Conservation (phyloP, 768 basidiomycete species). For the Suillus luteus region DNA sequence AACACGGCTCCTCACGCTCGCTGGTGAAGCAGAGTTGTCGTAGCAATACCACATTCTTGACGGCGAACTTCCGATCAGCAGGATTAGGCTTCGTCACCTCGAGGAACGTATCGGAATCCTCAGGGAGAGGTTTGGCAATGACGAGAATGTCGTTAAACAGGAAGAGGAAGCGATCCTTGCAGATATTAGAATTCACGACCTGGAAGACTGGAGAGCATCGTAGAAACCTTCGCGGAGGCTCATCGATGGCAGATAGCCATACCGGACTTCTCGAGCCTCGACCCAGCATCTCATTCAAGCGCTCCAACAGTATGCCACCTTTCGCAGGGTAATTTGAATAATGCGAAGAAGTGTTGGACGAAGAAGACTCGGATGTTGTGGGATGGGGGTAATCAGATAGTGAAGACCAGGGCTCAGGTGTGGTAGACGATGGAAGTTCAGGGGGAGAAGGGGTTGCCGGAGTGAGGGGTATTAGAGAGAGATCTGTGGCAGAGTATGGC, state of each 20-base stretch:
- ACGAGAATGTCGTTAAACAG: slow-evolving; percentile 96
- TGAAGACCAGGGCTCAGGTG: slow-evolving; percentile 79
- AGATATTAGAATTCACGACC: slow-evolving; percentile 90
- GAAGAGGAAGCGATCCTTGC: slow-evolving; percentile 95
- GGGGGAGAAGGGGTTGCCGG: slow-evolving; percentile 48
- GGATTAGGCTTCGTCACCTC: slow-evolving; percentile 58
- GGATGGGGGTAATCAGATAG: slow-evolving; percentile 68
- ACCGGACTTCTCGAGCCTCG: slow-evolving; percentile 59
- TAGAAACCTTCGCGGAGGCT: slow-evolving; percentile 84
- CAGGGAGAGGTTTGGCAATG: slow-evolving; percentile 85
- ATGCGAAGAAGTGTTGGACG: slow-evolving; percentile 70
- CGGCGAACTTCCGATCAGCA: slow-evolving; percentile 75
- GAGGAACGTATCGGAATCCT: slow-evolving; percentile 63
- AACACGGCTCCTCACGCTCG: slow-evolving; percentile 65
- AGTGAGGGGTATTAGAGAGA: slow-evolving; percentile 28
- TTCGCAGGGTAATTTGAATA: slow-evolving; percentile 53
- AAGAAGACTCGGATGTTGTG: slow-evolving; percentile 74
- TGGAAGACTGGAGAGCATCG: slow-evolving; percentile 88
- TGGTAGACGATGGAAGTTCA: slow-evolving; percentile 62
- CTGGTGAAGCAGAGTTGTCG: slow-evolving; percentile 65
- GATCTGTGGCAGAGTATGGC: slow-evolving; percentile 25
- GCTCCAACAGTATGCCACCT: slow-evolving; percentile 61
- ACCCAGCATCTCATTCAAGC: slow-evolving; percentile 69
- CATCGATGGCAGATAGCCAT: slow-evolving; percentile 71
- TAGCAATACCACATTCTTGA: slow-evolving; percentile 88